These are phyloP conservation scores for Bretziella fagacearum DNA, from an alignment of 2,329 filamentous ascomycete species.

Conservation along the genomic window DNA sequence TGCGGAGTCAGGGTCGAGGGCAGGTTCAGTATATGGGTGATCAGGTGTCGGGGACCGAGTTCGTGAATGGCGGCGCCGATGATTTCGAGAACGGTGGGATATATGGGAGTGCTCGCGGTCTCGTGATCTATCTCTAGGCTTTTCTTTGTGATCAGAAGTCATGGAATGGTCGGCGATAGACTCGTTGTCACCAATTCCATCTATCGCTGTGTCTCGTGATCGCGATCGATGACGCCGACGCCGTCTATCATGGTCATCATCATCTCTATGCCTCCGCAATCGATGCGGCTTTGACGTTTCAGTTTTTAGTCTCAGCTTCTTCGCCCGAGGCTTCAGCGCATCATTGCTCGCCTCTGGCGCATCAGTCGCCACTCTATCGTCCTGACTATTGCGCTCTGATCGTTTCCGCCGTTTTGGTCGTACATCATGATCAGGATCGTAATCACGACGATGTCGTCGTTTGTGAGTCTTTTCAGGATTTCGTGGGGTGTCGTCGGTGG, in stretches of 20 bases:
- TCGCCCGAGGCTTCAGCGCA: not conserved
- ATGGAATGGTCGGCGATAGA: too few species aligned
- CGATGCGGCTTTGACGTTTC: conserved; percentile 15
- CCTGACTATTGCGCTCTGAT: not conserved
- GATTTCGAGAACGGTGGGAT: conserved; percentile 10
- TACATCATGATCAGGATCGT: too few species aligned
- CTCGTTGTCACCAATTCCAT: conserved; percentile 4
- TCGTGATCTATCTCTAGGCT: conserved; percentile 13
- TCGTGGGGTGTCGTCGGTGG: not conserved
- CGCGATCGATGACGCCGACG: not conserved
- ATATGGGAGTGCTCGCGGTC: not conserved
- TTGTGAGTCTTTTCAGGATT: too few species aligned
- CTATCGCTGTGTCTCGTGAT: not conserved
- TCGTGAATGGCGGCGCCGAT: conserved; percentile 17
- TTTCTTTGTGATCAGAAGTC: too few species aligned
- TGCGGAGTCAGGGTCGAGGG: conserved; percentile 51
- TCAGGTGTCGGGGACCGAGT: conserved; percentile 29
- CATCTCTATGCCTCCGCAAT: conserved; percentile 18
- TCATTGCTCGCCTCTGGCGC: not conserved
- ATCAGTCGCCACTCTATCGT: not conserved
- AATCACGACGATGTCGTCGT: too few species aligned
- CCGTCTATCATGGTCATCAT: conserved; percentile 14
- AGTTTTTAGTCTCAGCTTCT: conserved; percentile 8
- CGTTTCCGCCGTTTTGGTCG: too few species aligned
- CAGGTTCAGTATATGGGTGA: conserved; percentile 29